Conservation (phyloP, 495 filamentous ascomycete species). For the Trypethelium eluteriae region DNA sequence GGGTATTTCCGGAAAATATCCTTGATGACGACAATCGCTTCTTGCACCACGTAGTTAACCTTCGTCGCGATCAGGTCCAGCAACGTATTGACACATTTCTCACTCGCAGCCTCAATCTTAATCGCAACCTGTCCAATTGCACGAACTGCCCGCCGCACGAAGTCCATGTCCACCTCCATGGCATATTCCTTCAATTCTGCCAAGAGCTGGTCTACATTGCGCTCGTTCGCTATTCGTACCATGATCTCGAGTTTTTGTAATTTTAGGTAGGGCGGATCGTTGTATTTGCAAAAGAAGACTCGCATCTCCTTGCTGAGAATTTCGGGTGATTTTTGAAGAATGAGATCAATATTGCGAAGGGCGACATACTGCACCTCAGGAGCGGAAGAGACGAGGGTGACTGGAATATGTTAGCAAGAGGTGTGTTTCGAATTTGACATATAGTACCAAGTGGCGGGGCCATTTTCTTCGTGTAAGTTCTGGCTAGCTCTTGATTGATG, state of each 20-base stretch:
- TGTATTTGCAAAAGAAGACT: conserved; percentile 99
- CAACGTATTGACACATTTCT: conserved; percentile 90
- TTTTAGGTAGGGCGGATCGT: conserved; percentile 96
- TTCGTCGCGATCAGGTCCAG: conserved; percentile 92
- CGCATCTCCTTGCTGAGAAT: conserved; percentile 95
- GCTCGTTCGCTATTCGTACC: conserved; percentile 97
- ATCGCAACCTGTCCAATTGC: conserved; percentile 97
- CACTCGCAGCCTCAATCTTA: conserved; percentile 89
- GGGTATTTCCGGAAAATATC: conserved; percentile 98
- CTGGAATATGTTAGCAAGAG: conserved; percentile 40
- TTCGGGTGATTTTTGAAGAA: conserved; percentile 90
- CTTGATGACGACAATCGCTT: conserved; percentile 96
- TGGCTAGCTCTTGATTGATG: conserved; percentile 69
- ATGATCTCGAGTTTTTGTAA: conserved; percentile 97
- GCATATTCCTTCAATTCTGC: conserved; percentile 96
- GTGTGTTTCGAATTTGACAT: not conserved
- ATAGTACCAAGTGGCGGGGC: conserved; percentile 79
- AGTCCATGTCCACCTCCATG: conserved; percentile 98
- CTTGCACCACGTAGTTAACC: conserved; percentile 98
- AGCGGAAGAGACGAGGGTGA: conserved; percentile 89
- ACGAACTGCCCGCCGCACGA: conserved; percentile 84
- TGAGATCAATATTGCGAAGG: conserved; percentile 86
- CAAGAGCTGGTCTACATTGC: conserved; percentile 90
- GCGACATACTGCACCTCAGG: conserved; percentile 98
- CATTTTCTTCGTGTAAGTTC: conserved; percentile 94